Evolutionary conservation across 352 stramenopile genomes (phyloP).

Genomic region (Globisporangium paddicum): DNA sequence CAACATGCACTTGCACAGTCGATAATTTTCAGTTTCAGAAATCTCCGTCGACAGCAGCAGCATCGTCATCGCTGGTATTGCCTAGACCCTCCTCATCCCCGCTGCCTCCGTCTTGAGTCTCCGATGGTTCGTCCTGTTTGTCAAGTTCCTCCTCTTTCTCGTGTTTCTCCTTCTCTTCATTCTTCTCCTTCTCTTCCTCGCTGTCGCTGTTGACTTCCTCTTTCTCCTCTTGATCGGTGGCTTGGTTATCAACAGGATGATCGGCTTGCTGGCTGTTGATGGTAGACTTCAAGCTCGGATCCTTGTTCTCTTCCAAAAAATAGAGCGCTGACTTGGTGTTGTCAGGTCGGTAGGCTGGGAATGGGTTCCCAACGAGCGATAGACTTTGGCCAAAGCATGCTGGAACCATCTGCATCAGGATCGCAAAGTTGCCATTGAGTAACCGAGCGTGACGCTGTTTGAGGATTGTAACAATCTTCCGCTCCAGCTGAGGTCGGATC

Average conservation of each 20-base stretch:
- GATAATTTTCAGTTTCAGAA: neutral
- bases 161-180: slow-evolving; percentile 11
- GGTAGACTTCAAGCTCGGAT: too few species aligned
- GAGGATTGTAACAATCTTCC: slow-evolving; percentile 38
- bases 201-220: neutral
- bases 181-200: neutral
- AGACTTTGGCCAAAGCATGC: slow-evolving; percentile 17
- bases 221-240: neutral
- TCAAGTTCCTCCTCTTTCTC: slow-evolving; percentile 12
- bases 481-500: slow-evolving; percentile 39
- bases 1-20: too few species aligned
- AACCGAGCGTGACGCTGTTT: slow-evolving; percentile 39
- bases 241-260: neutral
- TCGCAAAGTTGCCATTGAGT: slow-evolving; percentile 31
- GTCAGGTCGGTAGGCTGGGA: slow-evolving; percentile 24
- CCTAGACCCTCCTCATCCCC: neutral
- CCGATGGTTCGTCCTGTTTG: neutral
- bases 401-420: slow-evolving; percentile 23
- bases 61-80: neutral
- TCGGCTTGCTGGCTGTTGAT: too few species aligned
- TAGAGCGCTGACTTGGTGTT: slow-evolving; percentile 28
- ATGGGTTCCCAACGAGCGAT: slow-evolving; percentile 30
- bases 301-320: slow-evolving; percentile 32
- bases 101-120: slow-evolving; percentile 5
- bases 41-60: neutral